Evolutionary conservation across 768 basidiomycete genomes (phyloP), one percentile per base, ranked within the genome.

Genomic region (Leccinum ochraceum): DNA sequence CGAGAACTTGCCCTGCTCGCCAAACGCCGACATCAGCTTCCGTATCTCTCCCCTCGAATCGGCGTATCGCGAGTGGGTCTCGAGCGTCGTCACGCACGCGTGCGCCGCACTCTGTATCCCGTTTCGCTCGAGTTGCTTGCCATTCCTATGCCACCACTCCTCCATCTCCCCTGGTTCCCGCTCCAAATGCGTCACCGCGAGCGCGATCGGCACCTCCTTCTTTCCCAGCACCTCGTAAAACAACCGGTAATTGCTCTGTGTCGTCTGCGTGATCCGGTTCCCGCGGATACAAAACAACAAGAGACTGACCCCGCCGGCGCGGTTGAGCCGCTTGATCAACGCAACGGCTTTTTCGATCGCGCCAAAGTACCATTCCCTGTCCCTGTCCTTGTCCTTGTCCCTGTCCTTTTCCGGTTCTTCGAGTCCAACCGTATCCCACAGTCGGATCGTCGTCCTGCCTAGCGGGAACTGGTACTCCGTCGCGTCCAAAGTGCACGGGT

Each of bases 161-260:
- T 75, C 75, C 74, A 76, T 75, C 32, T 67, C 59, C 2, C 17
- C 22, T 22, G 8, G 42, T 0, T 75, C 69, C 20, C 71, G 56
- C 61, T 79, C 79, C 22, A 80, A 68, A 26, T 79, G 76, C 0
- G 77, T 80, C 32, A 81, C 67, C 1, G 73, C 77, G 7, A 81
- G 59, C 9, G 76, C 69, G 22, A 76, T 71, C 0, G 79, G 79
- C 7, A 81, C 80, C 16, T 72, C 60, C 14, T 70, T 64, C 42
- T 73, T 68, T 17, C 74, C 72, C 0, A 75, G 60, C 3, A 69
- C 58, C 14, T 69, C 69, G 57, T 69, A 69, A 22, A 69, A 69
- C 46, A 70, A 49, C 2, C 66, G 34, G 11, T 70, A 70, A 48
- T 69, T 69, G 63, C 68, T 68, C 52, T 70, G 68, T 1, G 64